These are phyloP conservation scores for Heimioporus sp. DNA, from an alignment of 768 basidiomycete species.

Conservation along the genomic window DNA sequence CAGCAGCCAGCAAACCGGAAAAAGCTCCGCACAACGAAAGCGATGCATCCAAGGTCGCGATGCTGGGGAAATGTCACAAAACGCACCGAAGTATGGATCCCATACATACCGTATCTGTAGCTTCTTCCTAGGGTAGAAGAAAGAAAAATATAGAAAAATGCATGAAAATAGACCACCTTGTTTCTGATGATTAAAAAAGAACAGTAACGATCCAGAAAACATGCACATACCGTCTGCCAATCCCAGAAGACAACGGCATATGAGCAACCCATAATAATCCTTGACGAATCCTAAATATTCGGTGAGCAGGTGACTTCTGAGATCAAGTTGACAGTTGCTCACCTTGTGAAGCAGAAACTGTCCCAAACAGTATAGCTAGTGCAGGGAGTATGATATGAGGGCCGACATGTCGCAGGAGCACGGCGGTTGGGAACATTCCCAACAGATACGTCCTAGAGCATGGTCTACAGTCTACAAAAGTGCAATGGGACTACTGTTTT, in stretches of 20 bases:
- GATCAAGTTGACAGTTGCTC: not conserved
- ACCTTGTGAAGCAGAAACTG: constrained; percentile 62
- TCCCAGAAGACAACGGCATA: constrained; percentile 50
- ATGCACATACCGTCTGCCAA: constrained; percentile 51
- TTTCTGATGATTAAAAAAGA: constrained; percentile 2
- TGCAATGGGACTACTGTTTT: not conserved
- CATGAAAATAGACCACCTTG: constrained; percentile 58
- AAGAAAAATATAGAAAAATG: constrained; percentile 56
- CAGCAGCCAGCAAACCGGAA: constrained; percentile 62
- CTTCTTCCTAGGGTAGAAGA: too few species aligned
- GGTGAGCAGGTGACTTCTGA: too few species aligned
- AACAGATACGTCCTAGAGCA: too few species aligned
- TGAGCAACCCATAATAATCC: constrained; percentile 51
- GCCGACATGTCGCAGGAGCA: too few species aligned
- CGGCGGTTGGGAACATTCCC: too few species aligned
- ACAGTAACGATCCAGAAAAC: constrained; percentile 25
- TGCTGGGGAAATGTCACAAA: constrained; percentile 20
- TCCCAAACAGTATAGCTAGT: constrained; percentile 62
- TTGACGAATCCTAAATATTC: constrained; percentile 45
- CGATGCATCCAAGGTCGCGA: constrained; percentile 38
- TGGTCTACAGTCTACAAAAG: constrained; percentile 41
- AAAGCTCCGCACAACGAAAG: constrained; percentile 61
- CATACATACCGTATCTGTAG: constrained; percentile 24
- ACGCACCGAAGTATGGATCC: not conserved
- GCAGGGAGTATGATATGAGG: too few species aligned